Conservation (phyloP, 495 filamentous ascomycete species). For the Annulohypoxylon bovei region DNA sequence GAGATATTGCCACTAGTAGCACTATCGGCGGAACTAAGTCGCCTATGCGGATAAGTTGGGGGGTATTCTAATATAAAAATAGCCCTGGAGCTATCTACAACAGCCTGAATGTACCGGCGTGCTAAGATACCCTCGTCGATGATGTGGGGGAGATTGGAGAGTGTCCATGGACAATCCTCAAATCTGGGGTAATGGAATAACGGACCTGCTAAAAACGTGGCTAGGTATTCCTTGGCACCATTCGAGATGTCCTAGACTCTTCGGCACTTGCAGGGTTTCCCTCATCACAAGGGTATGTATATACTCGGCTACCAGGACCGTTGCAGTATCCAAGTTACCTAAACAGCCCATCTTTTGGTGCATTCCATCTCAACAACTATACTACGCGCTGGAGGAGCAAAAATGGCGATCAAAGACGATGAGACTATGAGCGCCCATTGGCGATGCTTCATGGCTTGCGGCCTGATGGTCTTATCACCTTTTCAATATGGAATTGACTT, state of each 20-base stretch:
- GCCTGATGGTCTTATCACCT: conserved; percentile 54
- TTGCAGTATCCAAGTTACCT: background rate
- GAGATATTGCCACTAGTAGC: too few species aligned
- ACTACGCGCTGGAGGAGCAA: background rate
- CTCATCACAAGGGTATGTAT: conserved; percentile 18
- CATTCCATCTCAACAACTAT: background rate
- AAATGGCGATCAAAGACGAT: conserved; percentile 31
- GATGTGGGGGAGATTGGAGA: conserved; percentile 28
- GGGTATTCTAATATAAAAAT: background rate
- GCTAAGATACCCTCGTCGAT: conserved; percentile 1
- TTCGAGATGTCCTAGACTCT: conserved; percentile 12
- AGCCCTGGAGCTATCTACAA: conserved; percentile 3
- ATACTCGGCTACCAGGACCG: conserved; percentile 4
- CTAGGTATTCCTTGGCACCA: conserved; percentile 28
- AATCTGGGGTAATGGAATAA: conserved; percentile 36
- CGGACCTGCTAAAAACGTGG: conserved; percentile 8
- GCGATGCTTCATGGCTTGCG: conserved; percentile 47
- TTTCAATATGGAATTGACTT: conserved; percentile 67
- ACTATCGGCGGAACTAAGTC: background rate
- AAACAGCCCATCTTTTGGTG: background rate
- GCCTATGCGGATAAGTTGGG: conserved; percentile 3
- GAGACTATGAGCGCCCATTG: conserved; percentile 44
- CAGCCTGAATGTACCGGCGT: conserved; percentile 31
- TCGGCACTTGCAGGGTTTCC: conserved; percentile 40
- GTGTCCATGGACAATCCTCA: conserved; percentile 1